Conservation (phyloP, 208 protist species). For the Zelonia costaricensis region DNA sequence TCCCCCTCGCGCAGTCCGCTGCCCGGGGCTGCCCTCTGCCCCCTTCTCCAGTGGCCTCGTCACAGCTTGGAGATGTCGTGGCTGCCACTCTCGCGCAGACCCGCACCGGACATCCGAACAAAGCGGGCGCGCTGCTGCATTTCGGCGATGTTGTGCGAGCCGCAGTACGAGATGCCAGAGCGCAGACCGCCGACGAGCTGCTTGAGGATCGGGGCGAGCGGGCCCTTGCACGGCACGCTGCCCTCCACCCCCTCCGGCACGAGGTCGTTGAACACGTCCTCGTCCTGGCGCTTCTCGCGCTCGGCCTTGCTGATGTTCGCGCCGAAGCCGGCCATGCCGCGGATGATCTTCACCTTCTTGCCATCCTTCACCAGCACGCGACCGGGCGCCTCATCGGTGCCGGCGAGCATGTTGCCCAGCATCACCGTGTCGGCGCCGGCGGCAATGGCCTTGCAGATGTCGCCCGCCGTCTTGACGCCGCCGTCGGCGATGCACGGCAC, state of each 20-base stretch:
- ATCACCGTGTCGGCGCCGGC: constrained; percentile 89
- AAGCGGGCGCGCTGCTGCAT: constrained; percentile 84
- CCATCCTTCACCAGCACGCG: constrained; percentile 90
- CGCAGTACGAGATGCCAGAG: constrained; percentile 91
- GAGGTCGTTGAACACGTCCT: constrained; percentile 87
- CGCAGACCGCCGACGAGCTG: constrained; percentile 90
- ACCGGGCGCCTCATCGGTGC: constrained; percentile 88
- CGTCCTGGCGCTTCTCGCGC: constrained; percentile 76
- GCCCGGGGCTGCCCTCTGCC: too few relatives aligned
- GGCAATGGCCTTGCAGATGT: constrained; percentile 91
- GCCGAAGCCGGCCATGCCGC: constrained; percentile 90
- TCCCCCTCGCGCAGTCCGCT: too few relatives aligned
- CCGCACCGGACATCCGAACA: constrained; percentile 81
- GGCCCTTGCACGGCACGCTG: constrained; percentile 84
- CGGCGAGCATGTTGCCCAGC: constrained; percentile 90
- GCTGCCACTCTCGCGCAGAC: constrained; percentile 84
- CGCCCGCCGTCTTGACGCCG: constrained; percentile 76
- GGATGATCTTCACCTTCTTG: constrained; percentile 92
- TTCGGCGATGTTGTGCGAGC: constrained; percentile 68
- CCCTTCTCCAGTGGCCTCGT: too few relatives aligned
- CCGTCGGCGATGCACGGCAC: constrained; percentile 92
- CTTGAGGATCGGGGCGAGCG: constrained; percentile 72
- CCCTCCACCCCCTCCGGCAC: constrained; percentile 91
- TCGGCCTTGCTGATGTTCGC: constrained; percentile 91
- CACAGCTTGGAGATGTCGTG: constrained; percentile 92